Evolutionary conservation across 169 alveolate species (phyloP), one percentile per base, ranked within the genome.

Genomic region (Eimeria falciformis): DNA sequence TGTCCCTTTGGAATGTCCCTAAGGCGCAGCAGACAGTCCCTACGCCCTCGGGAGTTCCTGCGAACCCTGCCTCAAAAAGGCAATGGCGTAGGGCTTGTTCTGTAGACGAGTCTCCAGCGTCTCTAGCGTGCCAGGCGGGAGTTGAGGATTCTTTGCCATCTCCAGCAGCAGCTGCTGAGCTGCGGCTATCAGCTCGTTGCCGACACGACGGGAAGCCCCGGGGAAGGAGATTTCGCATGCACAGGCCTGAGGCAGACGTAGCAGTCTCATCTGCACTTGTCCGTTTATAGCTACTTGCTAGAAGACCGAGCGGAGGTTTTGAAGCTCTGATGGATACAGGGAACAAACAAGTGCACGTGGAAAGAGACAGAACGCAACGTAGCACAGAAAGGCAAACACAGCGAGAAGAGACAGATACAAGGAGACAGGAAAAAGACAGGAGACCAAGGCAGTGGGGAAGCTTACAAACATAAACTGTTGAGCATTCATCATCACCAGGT

Each of bases 381-480:
- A n/a, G n/a, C n/a, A n/a, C n/a, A n/a, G n/a, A n/a, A n/a, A n/a
- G n/a, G n/a, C n/a, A n/a, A n/a, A n/a, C n/a, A n/a, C n/a, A n/a
- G n/a, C n/a, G n/a, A n/a, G n/a, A n/a, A n/a, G n/a, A n/a, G n/a
- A n/a, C n/a, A n/a, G n/a, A n/a, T n/a, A n/a, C n/a, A n/a, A n/a
- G n/a, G n/a, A n/a, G n/a, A n/a, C n/a, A n/a, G n/a, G n/a, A n/a
- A n/a, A n/a, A n/a, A n/a, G n/a, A n/a, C n/a, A n/a, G n/a, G n/a
- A n/a, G n/a, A n/a, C n/a, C n/a, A n/a, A n/a, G n/a, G 58, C 21
- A 14, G 58, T 50, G 58, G 58, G 21, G 27, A 21, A 21, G 3
- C 92, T 85, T n/a, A 85, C 92, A 55, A 69, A 53, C 55, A 85
- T 53, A 55, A 85, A 85, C 55, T 85, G 71, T 43, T 85, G 85